These are phyloP conservation scores for Colletotrichum trifolii DNA, from an alignment of 2,329 filamentous ascomycete species.

Conservation along the genomic window DNA sequence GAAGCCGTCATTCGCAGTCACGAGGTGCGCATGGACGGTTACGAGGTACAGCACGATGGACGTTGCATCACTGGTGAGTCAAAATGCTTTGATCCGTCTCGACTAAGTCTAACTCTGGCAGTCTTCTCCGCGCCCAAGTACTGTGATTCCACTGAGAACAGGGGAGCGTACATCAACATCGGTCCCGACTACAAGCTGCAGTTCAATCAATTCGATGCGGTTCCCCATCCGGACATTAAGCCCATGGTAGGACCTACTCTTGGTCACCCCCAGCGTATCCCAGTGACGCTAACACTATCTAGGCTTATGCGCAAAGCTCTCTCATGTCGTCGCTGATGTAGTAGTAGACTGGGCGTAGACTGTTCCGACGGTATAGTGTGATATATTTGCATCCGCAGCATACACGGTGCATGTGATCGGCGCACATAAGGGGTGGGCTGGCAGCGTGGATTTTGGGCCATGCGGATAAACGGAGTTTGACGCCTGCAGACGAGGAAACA, in stretches of 20 bases:
- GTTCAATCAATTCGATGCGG: conserved; percentile 94
- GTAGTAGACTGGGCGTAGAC: conserved; percentile 5
- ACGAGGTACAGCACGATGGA: conserved; percentile 96
- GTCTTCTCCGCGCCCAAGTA: conserved; percentile 98
- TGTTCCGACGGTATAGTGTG: conserved; percentile 14
- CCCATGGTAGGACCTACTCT: conserved; percentile 75
- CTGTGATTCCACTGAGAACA: conserved; percentile 98
- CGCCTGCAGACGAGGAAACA: conserved; percentile 24
- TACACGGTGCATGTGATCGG: conserved; percentile 34
- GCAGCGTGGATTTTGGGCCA: conserved; percentile 33
- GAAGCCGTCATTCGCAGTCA: conserved; percentile 97
- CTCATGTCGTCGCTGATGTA: conserved; percentile 83
- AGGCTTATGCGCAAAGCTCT: conserved; percentile 88
- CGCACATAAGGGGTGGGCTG: conserved; percentile 31
- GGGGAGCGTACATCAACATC: conserved; percentile 98
- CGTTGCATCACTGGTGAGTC: conserved; percentile 87
- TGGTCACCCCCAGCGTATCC: background rate
- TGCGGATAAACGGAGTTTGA: conserved; percentile 38
- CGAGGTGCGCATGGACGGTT: conserved; percentile 99
- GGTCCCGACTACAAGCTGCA: conserved; percentile 90
- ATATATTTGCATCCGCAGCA: conserved; percentile 36
- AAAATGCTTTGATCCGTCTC: background rate
- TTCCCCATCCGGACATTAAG: conserved; percentile 94
- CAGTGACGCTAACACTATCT: conserved; percentile 42
- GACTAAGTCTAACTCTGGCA: conserved; percentile 47